A percentile compares a stretch with the other conserved stretches of the same genome.
These are phyloP conservation scores for Leccinum ochraceum DNA, from an alignment of 768 basidiomycete genomes.

Conservation along the genomic window DNA sequence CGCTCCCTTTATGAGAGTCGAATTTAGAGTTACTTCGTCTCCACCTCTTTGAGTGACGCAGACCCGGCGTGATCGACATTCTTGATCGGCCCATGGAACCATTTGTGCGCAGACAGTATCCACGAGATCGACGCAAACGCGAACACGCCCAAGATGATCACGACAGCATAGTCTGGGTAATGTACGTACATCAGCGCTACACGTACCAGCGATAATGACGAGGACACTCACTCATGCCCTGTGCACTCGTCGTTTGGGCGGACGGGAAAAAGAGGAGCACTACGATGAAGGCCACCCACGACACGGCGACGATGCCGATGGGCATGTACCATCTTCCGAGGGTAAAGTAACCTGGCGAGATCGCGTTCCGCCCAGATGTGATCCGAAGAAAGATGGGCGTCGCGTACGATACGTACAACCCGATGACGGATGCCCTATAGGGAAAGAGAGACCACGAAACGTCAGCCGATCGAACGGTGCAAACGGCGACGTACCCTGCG, in stretches of 20 bases:
- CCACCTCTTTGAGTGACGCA: slow-evolving; percentile 8
- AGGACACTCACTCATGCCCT: slow-evolving; percentile 55
- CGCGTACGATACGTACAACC: slow-evolving; percentile 65
- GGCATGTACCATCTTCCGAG: slow-evolving; percentile 63
- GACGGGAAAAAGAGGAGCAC: slow-evolving; percentile 61
- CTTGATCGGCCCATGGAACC: slow-evolving; percentile 68
- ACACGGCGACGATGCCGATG: slow-evolving; percentile 58
- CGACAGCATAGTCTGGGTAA: slow-evolving; percentile 62
- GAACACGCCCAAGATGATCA: slow-evolving; percentile 65
- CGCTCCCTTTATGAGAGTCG: background rate
- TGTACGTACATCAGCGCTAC: background rate
- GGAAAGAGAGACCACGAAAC: background rate
- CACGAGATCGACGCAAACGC: slow-evolving; percentile 64
- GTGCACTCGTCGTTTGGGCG: slow-evolving; percentile 38
- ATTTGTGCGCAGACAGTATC: slow-evolving; percentile 65
- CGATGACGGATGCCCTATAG: slow-evolving; percentile 67
- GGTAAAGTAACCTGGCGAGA: slow-evolving; percentile 60
- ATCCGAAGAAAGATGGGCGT: slow-evolving; percentile 71
- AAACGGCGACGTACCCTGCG: slow-evolving; percentile 50
- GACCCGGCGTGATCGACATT: slow-evolving; percentile 39
- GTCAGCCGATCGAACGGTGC: background rate
- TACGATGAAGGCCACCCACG: slow-evolving; percentile 66
- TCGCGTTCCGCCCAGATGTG: slow-evolving; percentile 60
- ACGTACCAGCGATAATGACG: background rate
- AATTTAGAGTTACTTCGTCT: slow-evolving; percentile 15